A percentile compares a stretch with the other conserved stretches of the same genome.
Conservation (phyloP, 768 basidiomycete genomes). For the Omphalotus guepiniiformis region DNA sequence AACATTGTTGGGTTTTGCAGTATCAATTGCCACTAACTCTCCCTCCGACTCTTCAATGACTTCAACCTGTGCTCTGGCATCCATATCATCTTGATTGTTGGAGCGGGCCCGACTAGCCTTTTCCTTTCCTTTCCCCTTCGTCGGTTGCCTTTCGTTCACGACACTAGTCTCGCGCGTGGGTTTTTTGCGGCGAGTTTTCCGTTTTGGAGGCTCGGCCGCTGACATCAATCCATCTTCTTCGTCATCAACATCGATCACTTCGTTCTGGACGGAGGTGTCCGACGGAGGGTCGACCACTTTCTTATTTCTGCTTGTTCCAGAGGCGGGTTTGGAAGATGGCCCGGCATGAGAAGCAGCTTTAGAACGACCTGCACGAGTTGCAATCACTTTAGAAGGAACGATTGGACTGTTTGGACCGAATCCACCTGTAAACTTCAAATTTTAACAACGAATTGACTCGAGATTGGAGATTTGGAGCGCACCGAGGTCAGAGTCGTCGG, state of each 20-base stretch:
- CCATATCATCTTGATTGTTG: background rate
- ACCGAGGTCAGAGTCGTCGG: too few relatives aligned
- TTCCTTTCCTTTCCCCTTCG: conserved; percentile 31
- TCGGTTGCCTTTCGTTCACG: background rate
- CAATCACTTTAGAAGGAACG: too few relatives aligned
- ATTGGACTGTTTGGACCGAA: too few relatives aligned
- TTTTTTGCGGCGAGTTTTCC: background rate
- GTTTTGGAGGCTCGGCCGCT: background rate
- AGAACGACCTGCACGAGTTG: background rate
- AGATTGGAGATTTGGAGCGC: too few relatives aligned
- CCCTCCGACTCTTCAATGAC: conserved; percentile 16
- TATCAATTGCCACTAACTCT: background rate
- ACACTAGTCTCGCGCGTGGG: background rate
- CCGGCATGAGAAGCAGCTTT: background rate
- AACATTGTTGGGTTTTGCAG: background rate
- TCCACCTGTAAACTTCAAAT: too few relatives aligned
- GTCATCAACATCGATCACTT: background rate
- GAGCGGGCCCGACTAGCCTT: conserved; percentile 21
- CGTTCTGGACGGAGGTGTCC: background rate
- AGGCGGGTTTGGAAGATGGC: conserved; percentile 1
- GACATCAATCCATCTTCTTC: background rate
- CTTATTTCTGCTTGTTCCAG: conserved; percentile 1
- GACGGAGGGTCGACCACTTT: too few relatives aligned
- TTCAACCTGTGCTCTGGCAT: conserved; percentile 17
- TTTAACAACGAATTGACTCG: too few relatives aligned